A percentile compares a stretch with the other conserved stretches of the same genome.
Evolutionary conservation across 129 eudicot genomes (phyloP).

Genomic region (Flaveria linearis): DNA sequence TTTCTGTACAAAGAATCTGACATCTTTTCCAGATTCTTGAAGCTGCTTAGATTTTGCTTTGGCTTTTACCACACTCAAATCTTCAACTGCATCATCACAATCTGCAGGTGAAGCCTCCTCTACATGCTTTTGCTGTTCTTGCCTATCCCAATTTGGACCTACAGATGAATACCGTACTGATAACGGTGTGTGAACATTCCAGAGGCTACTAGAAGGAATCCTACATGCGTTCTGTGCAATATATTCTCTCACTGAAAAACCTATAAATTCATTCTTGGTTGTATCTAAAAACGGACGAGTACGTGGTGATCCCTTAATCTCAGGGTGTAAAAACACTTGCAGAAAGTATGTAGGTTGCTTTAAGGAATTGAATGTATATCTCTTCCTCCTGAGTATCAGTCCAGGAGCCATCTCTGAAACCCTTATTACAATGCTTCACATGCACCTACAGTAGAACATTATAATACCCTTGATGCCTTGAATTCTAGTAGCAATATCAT

Average conservation of each 20-base stretch:
- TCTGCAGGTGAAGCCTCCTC: slow-evolving; percentile 91
- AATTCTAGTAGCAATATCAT: background rate
- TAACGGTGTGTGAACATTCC: slow-evolving; percentile 26
- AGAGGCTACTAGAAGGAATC: slow-evolving; percentile 19
- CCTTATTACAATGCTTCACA: slow-evolving; percentile 26
- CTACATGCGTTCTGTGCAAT: slow-evolving; percentile 21
- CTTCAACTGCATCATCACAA: slow-evolving; percentile 94
- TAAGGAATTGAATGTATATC: slow-evolving; percentile 38
- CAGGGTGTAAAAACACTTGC: slow-evolving; percentile 35
- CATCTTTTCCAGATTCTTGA: slow-evolving; percentile 56
- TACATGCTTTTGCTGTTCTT: slow-evolving; percentile 35
- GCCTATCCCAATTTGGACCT: slow-evolving; percentile 40
- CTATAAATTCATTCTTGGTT: slow-evolving; percentile 23
- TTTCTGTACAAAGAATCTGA: slow-evolving; percentile 50
- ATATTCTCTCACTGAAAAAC: slow-evolving; percentile 35
- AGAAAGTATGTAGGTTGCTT: slow-evolving; percentile 34
- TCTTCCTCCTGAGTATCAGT: slow-evolving; percentile 56
- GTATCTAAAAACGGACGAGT: slow-evolving; percentile 12
- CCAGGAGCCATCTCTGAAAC: slow-evolving; percentile 58
- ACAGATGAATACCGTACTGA: slow-evolving; percentile 43
- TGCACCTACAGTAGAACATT: background rate
- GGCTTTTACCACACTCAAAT: slow-evolving; percentile 71
- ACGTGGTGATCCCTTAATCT: slow-evolving; percentile 27
- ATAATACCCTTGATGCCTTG: slow-evolving; percentile 1
- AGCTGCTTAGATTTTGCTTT: slow-evolving; percentile 53